Conservation (phyloP, 2,329 filamentous ascomycete species). For the Trichoderma aggressivum region DNA sequence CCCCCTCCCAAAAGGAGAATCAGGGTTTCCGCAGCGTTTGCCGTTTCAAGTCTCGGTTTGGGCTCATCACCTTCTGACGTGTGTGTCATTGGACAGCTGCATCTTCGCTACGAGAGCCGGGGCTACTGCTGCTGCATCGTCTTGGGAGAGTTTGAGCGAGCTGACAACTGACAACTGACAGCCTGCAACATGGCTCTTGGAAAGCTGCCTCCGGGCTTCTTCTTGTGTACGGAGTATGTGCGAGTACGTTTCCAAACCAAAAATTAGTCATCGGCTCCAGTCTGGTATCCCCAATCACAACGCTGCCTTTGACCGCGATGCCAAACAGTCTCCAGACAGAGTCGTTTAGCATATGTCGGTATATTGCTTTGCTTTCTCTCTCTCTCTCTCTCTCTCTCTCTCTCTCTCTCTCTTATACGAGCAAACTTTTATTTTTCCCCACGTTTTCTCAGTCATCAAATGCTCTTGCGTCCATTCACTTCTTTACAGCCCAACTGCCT, state of each 20-base stretch:
- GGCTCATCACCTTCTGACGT: not conserved
- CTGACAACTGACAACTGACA: not conserved
- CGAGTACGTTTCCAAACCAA: not conserved
- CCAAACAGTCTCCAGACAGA: not conserved
- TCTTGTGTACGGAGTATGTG: too few species aligned
- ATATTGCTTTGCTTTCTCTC: too few species aligned
- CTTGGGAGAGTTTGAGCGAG: not conserved
- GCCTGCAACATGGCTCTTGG: not conserved
- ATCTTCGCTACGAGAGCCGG: not conserved
- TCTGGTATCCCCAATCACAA: not conserved
- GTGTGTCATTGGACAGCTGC: not conserved
- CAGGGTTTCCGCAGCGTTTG: not conserved
- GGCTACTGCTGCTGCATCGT: not conserved
- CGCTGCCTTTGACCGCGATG: not conserved
- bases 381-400: not conserved
- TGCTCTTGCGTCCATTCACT: slow-evolving; percentile 32
- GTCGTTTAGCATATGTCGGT: not conserved
- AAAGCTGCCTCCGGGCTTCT: too few species aligned
- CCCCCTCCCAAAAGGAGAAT: not conserved
- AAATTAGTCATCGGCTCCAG: not conserved
- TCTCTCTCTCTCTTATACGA: not conserved
- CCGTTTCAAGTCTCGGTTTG: not conserved
- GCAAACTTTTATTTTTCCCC: not conserved
- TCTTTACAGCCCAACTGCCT: slow-evolving; percentile 38
- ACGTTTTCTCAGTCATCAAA: not conserved